phyloP scores from a whole-genome alignment of 768 basidiomycete genomes.

The Tricholoma furcatifolium region DNA sequence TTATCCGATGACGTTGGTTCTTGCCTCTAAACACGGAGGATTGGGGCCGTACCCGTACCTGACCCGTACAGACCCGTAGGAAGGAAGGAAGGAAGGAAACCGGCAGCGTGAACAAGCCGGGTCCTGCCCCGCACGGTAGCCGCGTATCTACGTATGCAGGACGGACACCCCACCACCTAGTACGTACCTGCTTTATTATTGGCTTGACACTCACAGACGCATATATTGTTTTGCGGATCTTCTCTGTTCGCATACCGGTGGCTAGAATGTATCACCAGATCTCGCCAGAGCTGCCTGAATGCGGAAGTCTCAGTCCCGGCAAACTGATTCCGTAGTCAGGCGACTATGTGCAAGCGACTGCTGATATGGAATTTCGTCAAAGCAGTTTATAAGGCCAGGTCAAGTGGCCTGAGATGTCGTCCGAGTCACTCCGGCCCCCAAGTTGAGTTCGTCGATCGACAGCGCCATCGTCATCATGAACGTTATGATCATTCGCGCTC shows the following conservation, averaged over 20 bases:
- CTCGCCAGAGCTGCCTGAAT: neutral
- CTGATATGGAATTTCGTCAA: neutral
- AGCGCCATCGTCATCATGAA: neutral
- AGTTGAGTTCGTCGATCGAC: neutral
- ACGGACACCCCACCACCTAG: no score
- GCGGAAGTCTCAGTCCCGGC: neutral
- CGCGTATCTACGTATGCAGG: no score
- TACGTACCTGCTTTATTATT: neutral
- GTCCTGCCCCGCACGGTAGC: no score
- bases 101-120: no score
- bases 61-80: no score
- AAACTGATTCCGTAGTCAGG: conserved; percentile 2
- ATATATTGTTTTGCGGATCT: neutral
- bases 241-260: neutral
- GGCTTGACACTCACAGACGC: no score
- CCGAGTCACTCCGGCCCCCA: neutral
- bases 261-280: neutral
- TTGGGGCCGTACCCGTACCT: neutral
- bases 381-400: no score
- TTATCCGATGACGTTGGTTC: no score
- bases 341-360: neutral
- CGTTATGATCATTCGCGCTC: neutral
- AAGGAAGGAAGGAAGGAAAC: no score
- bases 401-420: neutral
- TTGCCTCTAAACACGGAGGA: no score